Evolutionary conservation across 1,284 basidiomycete genomes (phyloP), one percentile per base, ranked within the genome.

Genomic region (Irpex sp.): DNA sequence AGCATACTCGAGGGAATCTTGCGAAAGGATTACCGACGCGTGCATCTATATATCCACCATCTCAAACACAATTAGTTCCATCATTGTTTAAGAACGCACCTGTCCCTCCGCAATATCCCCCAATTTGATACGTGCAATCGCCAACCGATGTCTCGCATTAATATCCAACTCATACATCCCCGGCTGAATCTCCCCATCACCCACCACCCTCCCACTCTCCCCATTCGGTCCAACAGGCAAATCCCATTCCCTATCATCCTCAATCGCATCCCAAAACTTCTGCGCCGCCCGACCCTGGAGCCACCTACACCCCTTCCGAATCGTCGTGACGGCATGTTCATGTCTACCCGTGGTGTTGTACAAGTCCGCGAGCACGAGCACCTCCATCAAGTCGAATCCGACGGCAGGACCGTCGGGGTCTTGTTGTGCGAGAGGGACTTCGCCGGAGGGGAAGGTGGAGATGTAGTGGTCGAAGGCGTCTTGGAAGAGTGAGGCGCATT

Each of bases 161-260:
- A 91, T 81, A 67, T 97, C 93, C 55, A 98, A 77, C 3, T 80
- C 79, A 72, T 87, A 89, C 56, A 81, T 82, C 11, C 86, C 88
- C 0, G 85, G 78, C 57, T 79, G 77, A 1, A 85, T 66, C 59
- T 77, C 76, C 6, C 76, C 76, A 31, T 76, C 69, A 11, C 68
- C 72, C 2, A 72, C 66, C 3, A 52, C 26, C 38, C 64, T 44
- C 19, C 36, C 19, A 26, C 56, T 57, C 44, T 63, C 55, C 3
- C 54, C 58, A 47, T 52, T 70, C 63, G 54, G 75, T 70, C 66
- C 73, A 5, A 80, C 82, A 9, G 78, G 76, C 2, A 82, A 74
- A 70, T 96, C 93, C 70, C 86, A 97, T 75, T 98, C 96, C 61
- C 95, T 80, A 73, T 98, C 96, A 72, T 97, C 97, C 44, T 86